These are phyloP conservation scores for Aspergillus aculeatus DNA, from an alignment of 2,329 filamentous ascomycete genomes.

Conservation along the genomic window DNA sequence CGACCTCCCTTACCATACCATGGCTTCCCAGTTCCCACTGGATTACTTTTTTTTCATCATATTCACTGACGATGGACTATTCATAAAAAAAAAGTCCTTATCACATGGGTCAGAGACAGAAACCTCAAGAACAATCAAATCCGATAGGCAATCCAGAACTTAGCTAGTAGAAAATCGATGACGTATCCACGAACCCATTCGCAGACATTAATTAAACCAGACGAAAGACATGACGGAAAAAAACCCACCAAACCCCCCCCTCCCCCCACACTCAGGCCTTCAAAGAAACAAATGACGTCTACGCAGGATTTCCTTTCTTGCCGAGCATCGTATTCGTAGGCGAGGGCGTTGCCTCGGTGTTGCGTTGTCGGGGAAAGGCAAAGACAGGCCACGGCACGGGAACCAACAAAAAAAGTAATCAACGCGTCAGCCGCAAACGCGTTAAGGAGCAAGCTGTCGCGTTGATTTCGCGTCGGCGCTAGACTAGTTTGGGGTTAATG, in stretches of 20 bases:
- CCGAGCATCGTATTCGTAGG: neutral
- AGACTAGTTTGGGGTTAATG: neutral
- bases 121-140: no score
- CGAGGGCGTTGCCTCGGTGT: neutral
- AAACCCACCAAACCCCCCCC: neutral
- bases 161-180: neutral
- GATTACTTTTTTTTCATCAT: neutral
- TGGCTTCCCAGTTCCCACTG: neutral
- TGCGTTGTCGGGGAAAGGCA: no score
- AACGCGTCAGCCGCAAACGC: constrained; percentile 11
- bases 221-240: neutral
- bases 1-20: neutral
- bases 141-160: no score
- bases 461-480: constrained; percentile 20
- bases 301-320: neutral
- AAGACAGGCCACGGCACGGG: no score
- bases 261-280: neutral
- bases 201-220: neutral
- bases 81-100: no score
- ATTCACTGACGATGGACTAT: neutral
- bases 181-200: neutral
- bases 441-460: neutral
- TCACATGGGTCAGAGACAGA: no score
- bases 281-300: neutral
- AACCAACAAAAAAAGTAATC: neutral